Conservation (phyloP, 805 yeast genomes). For the Spathaspora boniae region DNA sequence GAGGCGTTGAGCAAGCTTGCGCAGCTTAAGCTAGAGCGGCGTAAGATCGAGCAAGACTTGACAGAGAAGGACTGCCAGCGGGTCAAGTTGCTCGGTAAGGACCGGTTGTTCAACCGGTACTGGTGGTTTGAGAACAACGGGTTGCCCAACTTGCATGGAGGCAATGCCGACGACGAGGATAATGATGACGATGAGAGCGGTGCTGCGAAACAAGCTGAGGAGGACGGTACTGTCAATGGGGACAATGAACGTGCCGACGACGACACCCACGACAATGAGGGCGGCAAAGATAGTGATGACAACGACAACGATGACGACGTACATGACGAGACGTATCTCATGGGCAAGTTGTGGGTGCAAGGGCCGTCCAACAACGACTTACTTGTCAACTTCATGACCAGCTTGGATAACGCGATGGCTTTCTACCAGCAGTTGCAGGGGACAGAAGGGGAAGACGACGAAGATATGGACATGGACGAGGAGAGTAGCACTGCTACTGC, state of each 20-base stretch:
- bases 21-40: constrained; percentile 46
- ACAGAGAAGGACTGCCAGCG: constrained; percentile 75
- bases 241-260: constrained; percentile 12
- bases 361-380: constrained; percentile 67
- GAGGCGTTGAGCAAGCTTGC: constrained; percentile 39
- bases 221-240: too few species aligned
- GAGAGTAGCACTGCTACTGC: too few species aligned
- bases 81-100: constrained; percentile 72
- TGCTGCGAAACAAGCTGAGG: too few species aligned
- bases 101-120: constrained; percentile 78
- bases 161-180: constrained; percentile 38
- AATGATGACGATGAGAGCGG: constrained; percentile 33
- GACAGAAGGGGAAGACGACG: constrained; percentile 7
- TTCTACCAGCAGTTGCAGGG: constrained; percentile 12
- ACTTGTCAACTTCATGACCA: constrained; percentile 16
- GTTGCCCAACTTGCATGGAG: constrained; percentile 49
- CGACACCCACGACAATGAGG: constrained; percentile 18
- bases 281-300: constrained; percentile 39
- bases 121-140: constrained; percentile 97
- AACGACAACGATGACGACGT: constrained; percentile 46
- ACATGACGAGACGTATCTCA: constrained; percentile 56
- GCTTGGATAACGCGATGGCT: constrained; percentile 13
- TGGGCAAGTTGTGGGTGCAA: constrained; percentile 88
- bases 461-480: constrained; percentile 2
- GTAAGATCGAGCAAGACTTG: constrained; percentile 56